Evolutionary conservation across 495 filamentous ascomycete genomes (phyloP), one percentile per base, ranked within the genome.

Genomic region (Hyaloscypha bicolor): DNA sequence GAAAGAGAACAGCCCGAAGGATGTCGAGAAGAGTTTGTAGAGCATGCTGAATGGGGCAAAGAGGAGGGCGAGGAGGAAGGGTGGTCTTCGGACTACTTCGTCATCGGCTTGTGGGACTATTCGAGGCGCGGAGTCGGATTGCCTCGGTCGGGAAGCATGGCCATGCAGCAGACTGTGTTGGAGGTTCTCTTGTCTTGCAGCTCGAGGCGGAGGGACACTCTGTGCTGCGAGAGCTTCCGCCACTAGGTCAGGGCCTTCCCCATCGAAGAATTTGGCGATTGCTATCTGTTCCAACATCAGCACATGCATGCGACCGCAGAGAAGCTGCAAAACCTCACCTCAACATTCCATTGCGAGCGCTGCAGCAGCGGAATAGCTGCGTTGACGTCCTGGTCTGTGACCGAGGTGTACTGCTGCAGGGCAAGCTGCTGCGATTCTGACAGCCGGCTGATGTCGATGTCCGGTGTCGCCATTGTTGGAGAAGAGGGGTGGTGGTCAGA

Each of bases 211-310:
- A 60, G 86, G 81, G n/a, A 85, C 81, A 74, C 45, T 88, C 79
- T 32, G 88, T 84, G 42, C 88, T 85, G 60, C 88, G 81, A 66
- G 21, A 33, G 71, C 71, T 66, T 73, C 70, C 69, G 92, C 92
- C 6, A 94, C 80, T 6, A 87, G 89, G 74, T 97, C 92, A 42
- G 91, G 86, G 5, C 89, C 87, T 78, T 98, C 96, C 60, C 96
- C 95, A 75, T 98, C 95, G 75, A 97, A 99, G 86, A 98, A 98
- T 73, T 94, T 94, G 59, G 95, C 85, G 60, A 99, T 91, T 37
- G 95, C 95, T 68, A 98, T 96, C 90, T 99, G 75, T 12, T 22
- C 30, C 52, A 64, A 51, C 60, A 59, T 77, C 59, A 78, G 71
- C 52, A 57, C 22, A 53, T 9, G 59, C 37, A 42, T 1, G 21